Conservation (phyloP, 441 rosid genomes). For the Jatropha multifida region DNA sequence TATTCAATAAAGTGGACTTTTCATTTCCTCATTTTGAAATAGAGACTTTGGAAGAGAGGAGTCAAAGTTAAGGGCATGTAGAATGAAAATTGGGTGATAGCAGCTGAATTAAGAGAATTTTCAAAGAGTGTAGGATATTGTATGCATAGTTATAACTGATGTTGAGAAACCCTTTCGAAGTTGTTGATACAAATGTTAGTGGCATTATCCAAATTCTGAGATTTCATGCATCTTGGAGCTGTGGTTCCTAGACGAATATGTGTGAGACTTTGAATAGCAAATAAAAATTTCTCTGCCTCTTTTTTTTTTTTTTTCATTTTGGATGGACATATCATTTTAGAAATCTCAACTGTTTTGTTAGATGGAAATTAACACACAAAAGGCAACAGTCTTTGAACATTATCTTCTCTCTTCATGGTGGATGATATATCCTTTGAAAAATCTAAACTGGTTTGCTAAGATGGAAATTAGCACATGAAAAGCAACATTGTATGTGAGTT, state of each 20-base stretch:
- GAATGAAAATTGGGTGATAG: not conserved
- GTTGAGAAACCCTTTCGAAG: not conserved
- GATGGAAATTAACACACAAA: too few relatives aligned
- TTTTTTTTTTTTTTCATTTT: too few relatives aligned
- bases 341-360: too few relatives aligned
- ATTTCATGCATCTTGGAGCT: not conserved
- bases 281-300: too few relatives aligned
- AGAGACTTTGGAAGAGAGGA: not conserved
- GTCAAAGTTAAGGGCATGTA: too few relatives aligned
- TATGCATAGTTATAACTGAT: not conserved
- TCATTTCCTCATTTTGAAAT: not conserved
- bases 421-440: not conserved
- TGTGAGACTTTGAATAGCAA: not conserved
- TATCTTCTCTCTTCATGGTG: not conserved
- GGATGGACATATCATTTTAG: too few relatives aligned
- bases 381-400: not conserved
- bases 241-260: not conserved
- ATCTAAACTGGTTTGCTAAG: not conserved
- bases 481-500: conserved; percentile 9
- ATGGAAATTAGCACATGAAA: conserved; percentile 4
- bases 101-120: conserved; percentile 4
- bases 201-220: not conserved
- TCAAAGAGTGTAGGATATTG: not conserved
- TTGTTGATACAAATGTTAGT: not conserved
- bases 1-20: not conserved